A percentile compares a stretch with the other conserved stretches of the same genome.
These are phyloP conservation scores for Colletotrichum liriopes DNA, from an alignment of 2,329 filamentous ascomycete genomes.

Conservation along the genomic window DNA sequence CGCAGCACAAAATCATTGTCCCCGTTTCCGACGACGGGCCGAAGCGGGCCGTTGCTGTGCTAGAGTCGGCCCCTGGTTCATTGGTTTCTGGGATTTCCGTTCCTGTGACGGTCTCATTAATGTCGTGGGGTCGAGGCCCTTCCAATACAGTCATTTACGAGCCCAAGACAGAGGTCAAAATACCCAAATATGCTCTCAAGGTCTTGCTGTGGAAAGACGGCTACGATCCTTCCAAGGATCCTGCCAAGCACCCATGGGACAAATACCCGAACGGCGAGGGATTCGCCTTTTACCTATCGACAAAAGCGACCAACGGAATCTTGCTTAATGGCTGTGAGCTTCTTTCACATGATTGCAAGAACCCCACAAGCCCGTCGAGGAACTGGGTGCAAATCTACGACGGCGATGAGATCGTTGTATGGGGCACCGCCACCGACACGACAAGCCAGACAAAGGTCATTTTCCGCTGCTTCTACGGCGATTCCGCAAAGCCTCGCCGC, in stretches of 20 bases:
- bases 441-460: conserved; percentile 60
- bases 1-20: conserved; percentile 51
- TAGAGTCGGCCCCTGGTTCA: conserved; percentile 78
- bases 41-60: conserved; percentile 71
- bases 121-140: conserved; percentile 83
- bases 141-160: conserved; percentile 79
- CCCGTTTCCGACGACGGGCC: conserved; percentile 52
- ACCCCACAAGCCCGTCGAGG: conserved; percentile 68
- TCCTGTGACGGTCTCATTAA: conserved; percentile 75
- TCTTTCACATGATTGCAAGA: conserved; percentile 68
- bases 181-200: conserved; percentile 88
- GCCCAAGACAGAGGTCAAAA: conserved; percentile 74
- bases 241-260: conserved; percentile 61
- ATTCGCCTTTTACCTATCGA: conserved; percentile 82
- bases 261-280: conserved; percentile 63
- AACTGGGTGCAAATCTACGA: conserved; percentile 81
- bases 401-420: conserved; percentile 84
- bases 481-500: conserved; percentile 62
- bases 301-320: conserved; percentile 83
- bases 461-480: conserved; percentile 72
- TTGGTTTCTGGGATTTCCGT: conserved; percentile 75
- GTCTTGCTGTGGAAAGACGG: conserved; percentile 81
- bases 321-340: conserved; percentile 82
- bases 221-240: conserved; percentile 72
- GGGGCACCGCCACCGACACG: conserved; percentile 63